Conservation (phyloP, 805 yeast species). For the Wickerhamomyces canadensis region DNA sequence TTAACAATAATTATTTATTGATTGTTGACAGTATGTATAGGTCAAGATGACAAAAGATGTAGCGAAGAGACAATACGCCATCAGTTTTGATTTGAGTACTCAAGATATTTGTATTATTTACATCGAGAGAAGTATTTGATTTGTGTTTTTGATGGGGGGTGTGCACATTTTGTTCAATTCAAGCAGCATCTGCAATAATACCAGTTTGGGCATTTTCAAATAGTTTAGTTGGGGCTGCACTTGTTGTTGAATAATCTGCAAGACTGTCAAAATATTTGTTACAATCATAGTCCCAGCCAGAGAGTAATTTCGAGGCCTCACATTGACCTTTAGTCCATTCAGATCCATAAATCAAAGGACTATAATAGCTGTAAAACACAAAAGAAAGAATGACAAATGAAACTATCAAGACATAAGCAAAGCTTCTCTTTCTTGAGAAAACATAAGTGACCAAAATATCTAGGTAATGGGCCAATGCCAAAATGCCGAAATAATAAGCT, state of each 20-base stretch:
- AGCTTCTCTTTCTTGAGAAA: slow-evolving; percentile 34
- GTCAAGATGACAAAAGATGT: too few species aligned
- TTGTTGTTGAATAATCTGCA: not conserved
- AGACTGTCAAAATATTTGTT: slow-evolving; percentile 29
- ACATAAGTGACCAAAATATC: slow-evolving; percentile 46
- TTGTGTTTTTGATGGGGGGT: too few species aligned
- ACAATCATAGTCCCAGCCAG: slow-evolving; percentile 90
- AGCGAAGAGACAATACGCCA: too few species aligned
- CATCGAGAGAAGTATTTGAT: too few species aligned
- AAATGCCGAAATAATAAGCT: slow-evolving; percentile 80
- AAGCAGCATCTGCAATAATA: not conserved
- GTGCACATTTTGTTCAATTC: not conserved
- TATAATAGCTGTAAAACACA: slow-evolving; percentile 52
- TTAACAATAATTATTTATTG: too few species aligned
- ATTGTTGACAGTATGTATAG: too few species aligned
- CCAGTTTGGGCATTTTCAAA: not conserved
- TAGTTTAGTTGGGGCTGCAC: not conserved
- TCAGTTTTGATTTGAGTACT: too few species aligned
- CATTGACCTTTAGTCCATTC: slow-evolving; percentile 76
- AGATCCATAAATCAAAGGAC: slow-evolving; percentile 72
- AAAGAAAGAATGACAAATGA: slow-evolving; percentile 44
- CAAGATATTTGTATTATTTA: too few species aligned
- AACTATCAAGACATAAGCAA: slow-evolving; percentile 41
- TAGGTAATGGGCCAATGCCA: slow-evolving; percentile 66
- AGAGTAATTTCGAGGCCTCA: slow-evolving; percentile 48